A percentile compares a stretch with the other conserved stretches of the same genome.
Conservation (phyloP, 305 asterid species). For the Ilex paraguariensis region DNA sequence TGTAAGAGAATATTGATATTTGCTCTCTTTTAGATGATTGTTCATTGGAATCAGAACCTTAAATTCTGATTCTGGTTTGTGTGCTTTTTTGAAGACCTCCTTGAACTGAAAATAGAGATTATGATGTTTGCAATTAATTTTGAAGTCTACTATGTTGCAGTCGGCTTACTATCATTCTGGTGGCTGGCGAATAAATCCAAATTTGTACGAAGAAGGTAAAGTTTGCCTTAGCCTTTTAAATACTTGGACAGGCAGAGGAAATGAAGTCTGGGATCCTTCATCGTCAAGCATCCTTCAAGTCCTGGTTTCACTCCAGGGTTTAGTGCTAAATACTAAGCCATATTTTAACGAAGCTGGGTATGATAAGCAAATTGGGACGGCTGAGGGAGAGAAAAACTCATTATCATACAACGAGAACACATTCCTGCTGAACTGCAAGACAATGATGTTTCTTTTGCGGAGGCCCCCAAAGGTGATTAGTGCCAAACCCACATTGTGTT, state of each 20-base stretch:
- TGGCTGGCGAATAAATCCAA: slow-evolving; percentile 97
- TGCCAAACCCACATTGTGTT: slow-evolving; percentile 5
- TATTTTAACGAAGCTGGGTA: slow-evolving; percentile 97
- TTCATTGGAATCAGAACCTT: background rate
- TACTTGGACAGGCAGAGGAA: slow-evolving; percentile 97
- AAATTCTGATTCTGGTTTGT: slow-evolving; percentile 1
- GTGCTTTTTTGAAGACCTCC: background rate
- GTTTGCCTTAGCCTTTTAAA: slow-evolving; percentile 95
- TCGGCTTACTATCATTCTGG: slow-evolving; percentile 93
- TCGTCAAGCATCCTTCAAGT: slow-evolving; percentile 96
- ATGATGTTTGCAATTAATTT: background rate
- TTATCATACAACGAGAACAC: slow-evolving; percentile 93
- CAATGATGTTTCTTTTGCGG: slow-evolving; percentile 84
- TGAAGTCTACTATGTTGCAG: slow-evolving; percentile 35
- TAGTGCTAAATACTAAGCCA: slow-evolving; percentile 85
- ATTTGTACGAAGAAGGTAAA: slow-evolving; percentile 91
- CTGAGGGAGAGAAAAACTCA: slow-evolving; percentile 96
- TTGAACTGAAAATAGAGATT: background rate
- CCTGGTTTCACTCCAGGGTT: slow-evolving; percentile 94
- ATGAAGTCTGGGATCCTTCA: slow-evolving; percentile 93
- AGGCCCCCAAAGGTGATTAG: slow-evolving; percentile 83
- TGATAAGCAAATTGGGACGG: slow-evolving; percentile 90
- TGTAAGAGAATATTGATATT: slow-evolving; percentile 32
- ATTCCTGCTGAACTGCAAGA: slow-evolving; percentile 86
- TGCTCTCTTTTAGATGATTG: background rate